Base-by-base conservation (phyloP, 768 basidiomycete species). In the Clavaria fumosa region DNA sequence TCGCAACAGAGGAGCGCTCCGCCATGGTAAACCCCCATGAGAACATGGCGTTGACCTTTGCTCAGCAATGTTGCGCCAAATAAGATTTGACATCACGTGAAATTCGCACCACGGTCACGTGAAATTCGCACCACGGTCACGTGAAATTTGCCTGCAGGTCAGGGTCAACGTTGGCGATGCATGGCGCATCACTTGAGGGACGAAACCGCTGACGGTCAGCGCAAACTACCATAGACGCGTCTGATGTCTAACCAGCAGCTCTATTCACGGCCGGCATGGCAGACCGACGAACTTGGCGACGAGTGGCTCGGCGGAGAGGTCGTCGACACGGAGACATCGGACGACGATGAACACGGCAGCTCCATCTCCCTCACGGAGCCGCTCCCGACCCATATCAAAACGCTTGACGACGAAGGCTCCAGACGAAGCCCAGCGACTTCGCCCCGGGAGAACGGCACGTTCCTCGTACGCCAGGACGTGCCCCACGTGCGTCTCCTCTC, bases 231-330 rank as follows among this genome's bases (percentile, higher is more conserved):
- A 40, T 30, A 39, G 38, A 14, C 30, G 30, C n/a, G 5, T 31
- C 30, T 9, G n/a, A 28, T 28, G 27, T n/a, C 33, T 34, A 12
- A 19, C 3, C 37, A n/a, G n/a, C n/a, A n/a, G n/a, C n/a, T n/a
- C n/a, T n/a, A n/a, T n/a, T n/a, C 41, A 43, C 49, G 49, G 31
- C 84, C 84, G 15, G 83, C 69, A 34, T 88, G 84, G 84, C 78
- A 83, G 53, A 86, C 85, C 1, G 82, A 84, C 38, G 89, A 91
- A 52, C 71, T 95, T 5, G 78, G 75, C 42, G 88, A 91, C 47
- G 89, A 91, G 62, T 95, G 89, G 89, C 64, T 83, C 41, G 84
- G 88, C 17, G 60, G 59, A 3, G 58, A 61, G 34, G 56, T 57
- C 32, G 51, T 50, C 31, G 57, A 53, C 40, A 53, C 59, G 43